Evolutionary conservation across 1,284 basidiomycete species (phyloP).

Genomic region (Melampsora americana): DNA sequence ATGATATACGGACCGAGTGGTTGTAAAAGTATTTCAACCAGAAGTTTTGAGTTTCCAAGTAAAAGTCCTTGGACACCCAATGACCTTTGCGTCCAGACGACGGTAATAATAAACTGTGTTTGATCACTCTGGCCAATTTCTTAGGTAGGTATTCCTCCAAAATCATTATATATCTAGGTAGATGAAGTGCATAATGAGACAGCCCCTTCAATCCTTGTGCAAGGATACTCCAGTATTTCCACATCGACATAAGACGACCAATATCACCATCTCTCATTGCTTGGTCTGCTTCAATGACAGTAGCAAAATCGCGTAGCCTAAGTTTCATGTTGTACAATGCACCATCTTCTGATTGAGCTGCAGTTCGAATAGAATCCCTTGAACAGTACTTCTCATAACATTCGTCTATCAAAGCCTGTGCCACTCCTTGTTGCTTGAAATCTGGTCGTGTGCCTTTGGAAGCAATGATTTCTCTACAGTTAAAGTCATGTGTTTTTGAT

Average conservation of each 20-base stretch:
- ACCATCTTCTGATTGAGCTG: no score
- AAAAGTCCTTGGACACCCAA: constrained; percentile 13
- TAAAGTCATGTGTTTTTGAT: no score
- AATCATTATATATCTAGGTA: neutral
- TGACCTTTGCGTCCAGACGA: neutral
- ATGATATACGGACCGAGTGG: neutral
- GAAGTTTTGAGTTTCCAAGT: constrained; percentile 4
- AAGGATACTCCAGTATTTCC: neutral
- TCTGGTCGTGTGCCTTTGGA: no score
- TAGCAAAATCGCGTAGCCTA: neutral
- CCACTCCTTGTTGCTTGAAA: no score
- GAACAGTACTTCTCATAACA: no score
- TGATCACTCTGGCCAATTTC: neutral
- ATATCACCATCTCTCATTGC: neutral
- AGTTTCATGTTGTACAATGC: neutral
- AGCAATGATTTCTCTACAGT: no score
- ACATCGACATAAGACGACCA: no score
- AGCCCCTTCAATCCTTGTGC: neutral
- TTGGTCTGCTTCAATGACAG: neutral
- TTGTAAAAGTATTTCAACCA: constrained; percentile 19
- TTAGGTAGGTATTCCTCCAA: neutral
- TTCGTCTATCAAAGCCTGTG: no score
- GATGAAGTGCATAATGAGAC: neutral
- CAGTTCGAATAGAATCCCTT: no score
- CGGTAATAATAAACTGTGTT: neutral